A percentile compares a stretch with the other conserved stretches of the same genome.
Conservation (phyloP, 2,329 filamentous ascomycete genomes). For the Fonsecaea pugnacius region DNA sequence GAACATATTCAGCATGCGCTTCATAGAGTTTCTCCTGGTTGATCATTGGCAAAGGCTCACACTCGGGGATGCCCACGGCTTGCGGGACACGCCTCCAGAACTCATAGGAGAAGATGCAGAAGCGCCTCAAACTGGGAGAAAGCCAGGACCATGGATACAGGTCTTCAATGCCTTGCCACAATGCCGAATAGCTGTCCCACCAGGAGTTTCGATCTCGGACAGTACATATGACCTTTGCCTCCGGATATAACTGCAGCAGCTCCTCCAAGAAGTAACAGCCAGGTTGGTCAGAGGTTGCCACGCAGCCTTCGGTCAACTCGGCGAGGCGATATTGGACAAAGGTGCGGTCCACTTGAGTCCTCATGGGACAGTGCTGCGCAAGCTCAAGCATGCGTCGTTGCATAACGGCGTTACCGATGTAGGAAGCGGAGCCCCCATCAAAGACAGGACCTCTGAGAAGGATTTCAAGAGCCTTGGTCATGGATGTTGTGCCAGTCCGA, state of each 20-base stretch:
- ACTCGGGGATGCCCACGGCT: conserved; percentile 10
- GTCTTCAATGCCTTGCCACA: conserved; percentile 14
- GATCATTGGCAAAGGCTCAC: conserved; percentile 11
- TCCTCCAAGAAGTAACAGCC: conserved; percentile 15
- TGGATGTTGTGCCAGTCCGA: conserved; percentile 16
- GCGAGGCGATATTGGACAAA: conserved; percentile 14
- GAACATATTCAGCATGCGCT: conserved; percentile 14
- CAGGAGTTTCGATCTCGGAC: conserved; percentile 10
- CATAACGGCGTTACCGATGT: background rate
- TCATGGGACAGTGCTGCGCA: conserved; percentile 12
- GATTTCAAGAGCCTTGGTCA: conserved; percentile 15
- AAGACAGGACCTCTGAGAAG: conserved; percentile 12
- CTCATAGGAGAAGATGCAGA: conserved; percentile 9
- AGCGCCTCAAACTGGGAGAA: conserved; percentile 9
- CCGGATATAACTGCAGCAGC: conserved; percentile 12
- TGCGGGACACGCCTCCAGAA: conserved; percentile 19
- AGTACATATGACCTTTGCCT: conserved; percentile 16
- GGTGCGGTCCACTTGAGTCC: conserved; percentile 9
- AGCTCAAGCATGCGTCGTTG: conserved; percentile 17
- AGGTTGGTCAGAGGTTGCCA: conserved; percentile 15
- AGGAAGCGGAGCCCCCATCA: conserved; percentile 10
- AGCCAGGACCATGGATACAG: conserved; percentile 15
- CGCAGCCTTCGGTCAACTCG: conserved; percentile 10
- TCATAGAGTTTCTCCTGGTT: conserved; percentile 18
- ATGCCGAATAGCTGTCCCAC: conserved; percentile 16